Base-by-base conservation (phyloP, 2,329 filamentous ascomycete genomes). In the Colletotrichum chlorophyti region DNA sequence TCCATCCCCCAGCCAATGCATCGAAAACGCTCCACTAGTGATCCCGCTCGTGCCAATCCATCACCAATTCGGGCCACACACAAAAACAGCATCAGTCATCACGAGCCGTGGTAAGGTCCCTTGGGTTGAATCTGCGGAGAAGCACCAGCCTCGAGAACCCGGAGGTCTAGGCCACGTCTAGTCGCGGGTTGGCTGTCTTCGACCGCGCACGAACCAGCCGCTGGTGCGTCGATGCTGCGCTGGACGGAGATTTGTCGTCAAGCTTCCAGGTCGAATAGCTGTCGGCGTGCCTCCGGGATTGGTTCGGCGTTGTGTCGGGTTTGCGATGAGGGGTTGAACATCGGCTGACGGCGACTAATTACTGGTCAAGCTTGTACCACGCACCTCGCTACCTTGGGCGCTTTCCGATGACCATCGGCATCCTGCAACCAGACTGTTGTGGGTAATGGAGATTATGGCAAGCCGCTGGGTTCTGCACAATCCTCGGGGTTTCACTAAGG, bases 231-330 rank as follows among this genome's bases (percentile, higher is more conserved):
- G 53, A 23, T 43, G n/a, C 40, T 10, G n/a, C 23, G 23, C 21
- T 43, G 37, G 15, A 40, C 51, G 57, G 57, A 57, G 57, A 60
- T 60, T 57, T 60, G 57, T 60, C 57, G 57, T 60, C 37, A 50
- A 60, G 37, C 51, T 50, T 34, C n/a, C 37, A 60, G 40, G 32
- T 19, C 29, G 23, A 40, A 26, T 12, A 47, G 42, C 12, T 17
- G 29, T 24, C 17, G 35, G 42, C 37, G 11, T 34, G 51, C 32
- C 51, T 29, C 31, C 57, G 57, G 57, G 15, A 52, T 43, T 60
- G 57, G 32, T 34, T 60, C 57, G 57, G 57, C 32, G 51, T 57
- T 60, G 51, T 45, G 51, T 60, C 57, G 57, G 57, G 38, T 38
- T 59, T 49, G 26, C 27, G 7, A 32, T 37, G 51, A 59, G 51